Conservation (phyloP, 768 basidiomycete genomes). For the Pleurotus ostreatus region DNA sequence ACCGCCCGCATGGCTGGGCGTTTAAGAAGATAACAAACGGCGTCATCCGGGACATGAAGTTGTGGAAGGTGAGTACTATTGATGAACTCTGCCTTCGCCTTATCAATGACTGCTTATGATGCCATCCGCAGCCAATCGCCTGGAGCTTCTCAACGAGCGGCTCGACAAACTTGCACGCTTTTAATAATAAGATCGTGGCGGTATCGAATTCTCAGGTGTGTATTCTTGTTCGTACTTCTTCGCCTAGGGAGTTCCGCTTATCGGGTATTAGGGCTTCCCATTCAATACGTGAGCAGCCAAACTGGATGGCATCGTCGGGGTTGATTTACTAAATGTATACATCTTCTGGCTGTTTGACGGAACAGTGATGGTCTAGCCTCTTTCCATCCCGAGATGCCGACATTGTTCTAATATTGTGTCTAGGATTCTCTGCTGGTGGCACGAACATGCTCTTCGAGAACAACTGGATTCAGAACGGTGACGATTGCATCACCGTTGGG, state of each 20-base stretch:
- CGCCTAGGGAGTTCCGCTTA: not conserved
- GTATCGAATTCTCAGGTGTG: constrained; percentile 39
- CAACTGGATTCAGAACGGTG: constrained; percentile 55
- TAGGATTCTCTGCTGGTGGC: constrained; percentile 53
- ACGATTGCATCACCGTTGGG: constrained; percentile 59
- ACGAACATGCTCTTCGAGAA: constrained; percentile 55
- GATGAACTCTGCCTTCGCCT: no score
- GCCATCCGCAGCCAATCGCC: constrained; percentile 41
- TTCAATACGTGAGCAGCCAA: constrained; percentile 50
- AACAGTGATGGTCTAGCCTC: constrained; percentile 31
- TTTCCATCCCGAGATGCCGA: no score
- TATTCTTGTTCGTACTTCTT: no score
- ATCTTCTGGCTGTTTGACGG: not conserved
- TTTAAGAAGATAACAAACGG: constrained; percentile 52
- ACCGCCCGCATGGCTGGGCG: constrained; percentile 51
- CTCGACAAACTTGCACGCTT: constrained; percentile 44
- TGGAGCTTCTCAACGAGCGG: constrained; percentile 57
- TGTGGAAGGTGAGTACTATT: constrained; percentile 38
- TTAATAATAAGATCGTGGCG: constrained; percentile 52
- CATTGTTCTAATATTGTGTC: not conserved
- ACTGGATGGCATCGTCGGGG: no score
- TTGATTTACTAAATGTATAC: no score
- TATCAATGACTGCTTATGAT: not conserved
- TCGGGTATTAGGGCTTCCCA: constrained; percentile 41
- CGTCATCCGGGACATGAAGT: constrained; percentile 53